A percentile compares a stretch with the other conserved stretches of the same genome.
These are phyloP conservation scores for Wolfiporia cocos DNA, from an alignment of 1,284 basidiomycete species.

Conservation along the genomic window DNA sequence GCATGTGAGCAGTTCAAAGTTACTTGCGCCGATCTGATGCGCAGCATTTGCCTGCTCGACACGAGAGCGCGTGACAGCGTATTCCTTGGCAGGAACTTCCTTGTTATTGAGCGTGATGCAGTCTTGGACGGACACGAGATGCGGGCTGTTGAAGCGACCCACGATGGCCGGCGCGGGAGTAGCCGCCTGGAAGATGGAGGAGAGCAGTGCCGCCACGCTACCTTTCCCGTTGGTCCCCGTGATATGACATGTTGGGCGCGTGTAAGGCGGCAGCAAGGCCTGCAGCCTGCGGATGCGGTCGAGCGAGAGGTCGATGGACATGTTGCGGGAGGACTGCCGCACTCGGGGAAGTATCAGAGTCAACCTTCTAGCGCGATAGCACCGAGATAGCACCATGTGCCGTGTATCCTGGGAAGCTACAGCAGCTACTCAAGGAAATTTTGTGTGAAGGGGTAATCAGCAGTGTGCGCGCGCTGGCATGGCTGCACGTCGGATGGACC, in stretches of 20 bases:
- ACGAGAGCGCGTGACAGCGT: conserved; percentile 38
- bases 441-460: too few species aligned
- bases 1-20: conserved; percentile 83
- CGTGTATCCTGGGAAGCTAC: too few species aligned
- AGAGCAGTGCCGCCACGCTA: conserved; percentile 80
- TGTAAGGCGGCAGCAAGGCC: conserved; percentile 54
- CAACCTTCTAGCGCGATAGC: neutral
- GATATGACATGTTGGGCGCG: conserved; percentile 85
- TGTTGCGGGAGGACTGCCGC: conserved; percentile 16
- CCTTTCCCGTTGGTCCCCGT: conserved; percentile 99
- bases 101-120: conserved; percentile 66
- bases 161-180: conserved; percentile 50
- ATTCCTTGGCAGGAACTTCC: conserved; percentile 47
- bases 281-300: conserved; percentile 63
- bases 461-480: too few species aligned
- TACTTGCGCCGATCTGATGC: conserved; percentile 47
- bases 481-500: too few species aligned
- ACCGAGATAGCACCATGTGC: neutral
- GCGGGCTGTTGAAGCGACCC: conserved; percentile 91
- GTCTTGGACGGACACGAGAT: conserved; percentile 78
- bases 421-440: too few species aligned
- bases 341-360: neutral
- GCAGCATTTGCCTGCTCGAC: conserved; percentile 49
- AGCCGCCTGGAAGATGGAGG: conserved; percentile 64
- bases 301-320: conserved; percentile 79